Evolutionary conservation across 768 basidiomycete species (phyloP).

Genomic region (Kwoniella sp.): DNA sequence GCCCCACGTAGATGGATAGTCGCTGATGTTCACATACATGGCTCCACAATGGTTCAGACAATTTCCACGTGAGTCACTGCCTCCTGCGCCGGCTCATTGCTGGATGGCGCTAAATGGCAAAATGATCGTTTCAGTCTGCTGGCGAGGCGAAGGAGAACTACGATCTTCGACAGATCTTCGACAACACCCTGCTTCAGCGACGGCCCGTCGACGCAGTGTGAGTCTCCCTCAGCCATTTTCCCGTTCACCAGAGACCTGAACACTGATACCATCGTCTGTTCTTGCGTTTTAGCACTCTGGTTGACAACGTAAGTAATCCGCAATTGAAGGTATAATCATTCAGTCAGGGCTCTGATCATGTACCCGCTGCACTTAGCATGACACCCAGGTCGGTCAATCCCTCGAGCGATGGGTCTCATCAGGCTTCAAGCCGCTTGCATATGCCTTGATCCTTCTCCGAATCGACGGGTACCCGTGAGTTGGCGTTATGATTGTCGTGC

Average conservation of each 20-base stretch:
- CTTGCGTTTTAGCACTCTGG: constrained; percentile 33
- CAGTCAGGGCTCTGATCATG: neutral
- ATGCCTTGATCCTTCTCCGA: constrained; percentile 58
- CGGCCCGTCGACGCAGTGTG: constrained; percentile 77
- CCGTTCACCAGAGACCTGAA: too few species aligned
- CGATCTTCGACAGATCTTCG: constrained; percentile 75
- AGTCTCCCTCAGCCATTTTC: constrained; percentile 15
- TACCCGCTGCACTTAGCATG: constrained; percentile 50
- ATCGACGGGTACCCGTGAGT: constrained; percentile 58
- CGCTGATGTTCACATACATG: neutral
- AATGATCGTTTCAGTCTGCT: constrained; percentile 61
- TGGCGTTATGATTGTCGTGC: too few species aligned
- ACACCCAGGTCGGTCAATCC: constrained; percentile 57
- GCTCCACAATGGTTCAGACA: constrained; percentile 29
- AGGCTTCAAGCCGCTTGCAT: constrained; percentile 58
- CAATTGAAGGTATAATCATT: neutral
- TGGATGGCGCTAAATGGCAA: too few species aligned
- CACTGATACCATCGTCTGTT: neutral
- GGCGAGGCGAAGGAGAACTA: constrained; percentile 69
- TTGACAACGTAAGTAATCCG: constrained; percentile 52
- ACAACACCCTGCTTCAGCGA: constrained; percentile 68
- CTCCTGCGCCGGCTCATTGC: too few species aligned
- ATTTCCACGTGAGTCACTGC: constrained; percentile 36
- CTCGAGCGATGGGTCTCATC: constrained; percentile 58
- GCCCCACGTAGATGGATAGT: too few species aligned